Evolutionary conservation across 1,139 yeast species (phyloP).

Genomic region (Meyerozyma elateridarum): DNA sequence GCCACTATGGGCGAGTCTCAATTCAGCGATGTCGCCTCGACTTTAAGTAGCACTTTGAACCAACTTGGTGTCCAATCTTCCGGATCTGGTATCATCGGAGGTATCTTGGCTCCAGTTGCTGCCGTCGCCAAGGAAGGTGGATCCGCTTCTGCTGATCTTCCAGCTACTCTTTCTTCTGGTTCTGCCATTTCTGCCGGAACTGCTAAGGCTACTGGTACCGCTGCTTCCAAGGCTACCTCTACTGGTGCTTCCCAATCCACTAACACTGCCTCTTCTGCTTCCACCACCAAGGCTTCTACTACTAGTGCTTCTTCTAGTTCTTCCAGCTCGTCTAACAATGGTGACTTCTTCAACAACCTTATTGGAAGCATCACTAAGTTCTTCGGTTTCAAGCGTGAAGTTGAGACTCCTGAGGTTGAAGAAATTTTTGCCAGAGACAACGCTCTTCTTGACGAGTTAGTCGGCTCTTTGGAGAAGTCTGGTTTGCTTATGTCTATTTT

Average conservation of each 20-base stretch:
- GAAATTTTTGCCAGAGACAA: conserved; percentile 2
- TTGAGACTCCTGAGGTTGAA: neutral
- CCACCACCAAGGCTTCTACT: conserved; percentile 6
- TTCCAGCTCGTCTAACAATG: conserved; percentile 6
- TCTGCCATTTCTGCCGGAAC: conserved; percentile 7
- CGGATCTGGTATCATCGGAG: conserved; percentile 13
- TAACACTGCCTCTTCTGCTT: conserved; percentile 6
- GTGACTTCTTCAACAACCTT: neutral
- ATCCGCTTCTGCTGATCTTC: conserved; percentile 5
- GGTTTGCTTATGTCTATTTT: conserved; percentile 26
- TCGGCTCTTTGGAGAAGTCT: conserved; percentile 22
- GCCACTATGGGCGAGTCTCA: conserved; percentile 4
- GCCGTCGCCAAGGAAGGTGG: conserved; percentile 8
- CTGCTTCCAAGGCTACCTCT: conserved; percentile 6
- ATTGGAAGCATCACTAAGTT: neutral
- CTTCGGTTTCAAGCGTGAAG: conserved; percentile 3
- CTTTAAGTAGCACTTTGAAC: conserved; percentile 11
- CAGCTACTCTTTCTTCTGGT: conserved; percentile 5
- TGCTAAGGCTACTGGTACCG: conserved; percentile 6
- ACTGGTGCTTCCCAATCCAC: conserved; percentile 8
- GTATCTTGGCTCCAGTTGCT: conserved; percentile 13
- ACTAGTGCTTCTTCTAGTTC: conserved; percentile 6
- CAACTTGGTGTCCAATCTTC: conserved; percentile 9
- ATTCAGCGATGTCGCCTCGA: conserved; percentile 10
- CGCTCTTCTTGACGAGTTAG: neutral